These are phyloP conservation scores for Xylariaceae sp. DNA, from an alignment of 2,329 filamentous ascomycete species.

Conservation along the genomic window DNA sequence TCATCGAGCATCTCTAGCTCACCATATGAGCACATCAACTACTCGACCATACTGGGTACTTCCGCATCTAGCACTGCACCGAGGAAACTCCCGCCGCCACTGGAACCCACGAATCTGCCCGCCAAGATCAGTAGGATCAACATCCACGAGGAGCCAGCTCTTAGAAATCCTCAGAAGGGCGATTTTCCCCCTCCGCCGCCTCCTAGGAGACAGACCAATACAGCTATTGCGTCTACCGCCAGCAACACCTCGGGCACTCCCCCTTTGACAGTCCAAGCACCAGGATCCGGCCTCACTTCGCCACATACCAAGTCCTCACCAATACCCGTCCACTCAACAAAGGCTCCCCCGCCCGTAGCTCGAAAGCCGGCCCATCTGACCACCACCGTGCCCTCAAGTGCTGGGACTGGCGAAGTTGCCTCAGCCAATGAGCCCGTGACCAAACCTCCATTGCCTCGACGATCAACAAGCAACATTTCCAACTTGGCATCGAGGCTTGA, in stretches of 20 bases:
- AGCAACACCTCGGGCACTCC: conserved; percentile 21
- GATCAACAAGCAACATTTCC: conserved; percentile 25
- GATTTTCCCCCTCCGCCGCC: conserved; percentile 40
- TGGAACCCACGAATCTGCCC: conserved; percentile 42
- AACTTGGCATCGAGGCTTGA: conserved; percentile 28
- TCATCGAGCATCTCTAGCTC: conserved; percentile 53
- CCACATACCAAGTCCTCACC: conserved; percentile 20
- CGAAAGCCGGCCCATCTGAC: conserved; percentile 56
- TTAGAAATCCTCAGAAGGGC: conserved; percentile 24
- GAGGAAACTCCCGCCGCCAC: conserved; percentile 48
- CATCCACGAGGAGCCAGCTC: conserved; percentile 36
- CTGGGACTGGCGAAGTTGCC: conserved; percentile 16
- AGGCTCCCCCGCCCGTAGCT: conserved; percentile 43
- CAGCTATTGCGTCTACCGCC: conserved; percentile 16
- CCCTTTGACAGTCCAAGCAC: conserved; percentile 34
- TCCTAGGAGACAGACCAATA: conserved; percentile 27
- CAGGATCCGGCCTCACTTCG: conserved; percentile 10
- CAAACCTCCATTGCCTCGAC: conserved; percentile 24
- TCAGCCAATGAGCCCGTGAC: conserved; percentile 18
- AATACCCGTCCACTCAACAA: conserved; percentile 24
- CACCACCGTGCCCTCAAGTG: conserved; percentile 29
- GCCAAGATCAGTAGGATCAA: conserved; percentile 41
- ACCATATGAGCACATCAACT: conserved; percentile 52
- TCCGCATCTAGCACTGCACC: conserved; percentile 41
- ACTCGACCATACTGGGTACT: conserved; percentile 42